Percentiles rank a stretch among this genome's conserved stretches.
These are phyloP conservation scores for Suillus fuscotomentosus DNA, from an alignment of 768 basidiomycete genomes.

Conservation along the genomic window DNA sequence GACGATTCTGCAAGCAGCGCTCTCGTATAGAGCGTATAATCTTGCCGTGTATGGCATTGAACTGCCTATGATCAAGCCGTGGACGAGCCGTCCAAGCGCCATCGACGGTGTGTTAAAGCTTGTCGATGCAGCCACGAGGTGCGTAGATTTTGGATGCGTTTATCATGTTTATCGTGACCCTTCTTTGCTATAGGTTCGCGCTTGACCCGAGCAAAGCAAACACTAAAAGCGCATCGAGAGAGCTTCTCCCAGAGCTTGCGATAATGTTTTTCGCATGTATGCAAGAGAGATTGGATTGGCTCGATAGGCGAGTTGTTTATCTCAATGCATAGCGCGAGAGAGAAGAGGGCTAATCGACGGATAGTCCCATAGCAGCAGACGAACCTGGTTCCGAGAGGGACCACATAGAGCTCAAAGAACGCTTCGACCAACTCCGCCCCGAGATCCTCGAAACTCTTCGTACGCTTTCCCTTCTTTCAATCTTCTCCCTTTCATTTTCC, in stretches of 20 bases:
- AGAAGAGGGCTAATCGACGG: conserved; percentile 2
- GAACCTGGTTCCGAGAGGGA: conserved; percentile 55
- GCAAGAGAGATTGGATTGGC: conserved; percentile 68
- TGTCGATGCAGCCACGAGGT: conserved; percentile 60
- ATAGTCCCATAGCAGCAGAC: conserved; percentile 45
- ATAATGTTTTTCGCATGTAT: conserved; percentile 61
- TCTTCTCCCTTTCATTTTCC: conserved; percentile 2
- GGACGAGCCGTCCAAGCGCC: conserved; percentile 73
- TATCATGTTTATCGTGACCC: not conserved
- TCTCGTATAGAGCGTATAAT: conserved; percentile 74
- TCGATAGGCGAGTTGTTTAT: conserved; percentile 46
- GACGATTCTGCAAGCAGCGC: conserved; percentile 71
- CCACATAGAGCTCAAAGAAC: conserved; percentile 56
- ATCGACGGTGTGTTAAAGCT: conserved; percentile 70
- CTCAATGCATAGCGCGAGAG: not conserved
- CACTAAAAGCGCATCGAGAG: conserved; percentile 19
- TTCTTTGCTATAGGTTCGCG: not conserved
- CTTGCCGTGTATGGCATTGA: conserved; percentile 75
- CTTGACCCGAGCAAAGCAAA: conserved; percentile 1
- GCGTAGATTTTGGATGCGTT: not conserved
- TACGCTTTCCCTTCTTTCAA: conserved; percentile 34
- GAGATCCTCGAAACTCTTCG: conserved; percentile 79
- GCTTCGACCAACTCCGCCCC: conserved; percentile 70
- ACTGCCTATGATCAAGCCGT: conserved; percentile 68
- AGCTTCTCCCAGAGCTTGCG: conserved; percentile 64